Conservation (phyloP, 2,329 filamentous ascomycete species). For the Calonectria pauciramosa region DNA sequence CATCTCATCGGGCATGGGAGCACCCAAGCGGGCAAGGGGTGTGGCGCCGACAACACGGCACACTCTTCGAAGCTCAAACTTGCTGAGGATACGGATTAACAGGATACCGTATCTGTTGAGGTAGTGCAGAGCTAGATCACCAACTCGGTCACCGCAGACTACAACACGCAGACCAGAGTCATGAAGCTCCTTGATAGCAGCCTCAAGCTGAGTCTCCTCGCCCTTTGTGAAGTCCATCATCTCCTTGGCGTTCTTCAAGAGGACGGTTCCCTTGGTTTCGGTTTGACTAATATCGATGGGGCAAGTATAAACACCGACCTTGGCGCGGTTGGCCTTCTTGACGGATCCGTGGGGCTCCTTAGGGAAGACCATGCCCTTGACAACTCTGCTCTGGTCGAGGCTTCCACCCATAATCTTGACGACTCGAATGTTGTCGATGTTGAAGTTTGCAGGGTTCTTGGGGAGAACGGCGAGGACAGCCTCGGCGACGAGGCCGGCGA, state of each 20-base stretch:
- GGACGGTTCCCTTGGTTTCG: constrained; percentile 98
- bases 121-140: constrained; percentile 96
- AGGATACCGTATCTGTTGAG: constrained; percentile 97
- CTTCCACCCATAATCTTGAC: constrained; percentile 99
- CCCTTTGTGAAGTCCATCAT: constrained; percentile 99
- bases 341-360: constrained; percentile 92
- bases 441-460: constrained; percentile 96
- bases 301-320: constrained; percentile 97
- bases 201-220: constrained; percentile 92
- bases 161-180: constrained; percentile 94
- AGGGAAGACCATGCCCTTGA: constrained; percentile 98
- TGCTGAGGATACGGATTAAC: constrained; percentile 96
- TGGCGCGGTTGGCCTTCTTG: constrained; percentile 93
- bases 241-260: constrained; percentile 97
- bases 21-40: constrained; percentile 93
- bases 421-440: constrained; percentile 98
- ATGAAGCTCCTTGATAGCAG: constrained; percentile 92
- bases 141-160: constrained; percentile 92
- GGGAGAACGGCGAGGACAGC: constrained; percentile 88
- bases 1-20: constrained; percentile 99
- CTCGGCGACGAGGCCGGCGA: constrained; percentile 90
- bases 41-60: constrained; percentile 98
- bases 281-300: constrained; percentile 96
- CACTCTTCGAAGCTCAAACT: constrained; percentile 94
- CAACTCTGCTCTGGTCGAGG: constrained; percentile 92